Base-by-base conservation (phyloP, 2,329 filamentous ascomycete genomes). In the Pseudocercospora ulei region DNA sequence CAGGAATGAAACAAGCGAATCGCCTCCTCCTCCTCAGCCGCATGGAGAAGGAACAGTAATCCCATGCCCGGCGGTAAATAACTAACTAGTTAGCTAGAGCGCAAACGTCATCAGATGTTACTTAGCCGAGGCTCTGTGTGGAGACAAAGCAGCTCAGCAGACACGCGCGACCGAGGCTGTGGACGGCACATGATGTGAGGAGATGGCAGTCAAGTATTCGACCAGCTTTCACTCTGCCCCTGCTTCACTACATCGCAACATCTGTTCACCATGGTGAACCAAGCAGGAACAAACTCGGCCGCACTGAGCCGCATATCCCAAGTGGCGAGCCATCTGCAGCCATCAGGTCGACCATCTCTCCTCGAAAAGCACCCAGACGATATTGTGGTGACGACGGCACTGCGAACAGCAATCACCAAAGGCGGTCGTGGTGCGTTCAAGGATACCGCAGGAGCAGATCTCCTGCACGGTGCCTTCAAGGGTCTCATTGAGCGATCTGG, bases 371-470 rank as follows among this genome's bases (percentile, higher is more conserved):
- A 70, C 48, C 68, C 73, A 31, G 72, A 78, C 62, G 75, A 79
- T 58, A 76, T 96, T 51, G 90, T 98, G 56, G 78, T 98, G 47
- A 96, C 90, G 47, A 84, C 82, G 52, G 84, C 82, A 53, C 82
- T 95, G 57, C 85, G 90, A 56, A 93, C 85, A 9, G 76, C 90
- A 56, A 78, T 96, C 64, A 94, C 86, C 51, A 92, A 85, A 65
- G 88, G 86, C 53, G 86, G 87, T 56, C 87, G 86, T 66, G 90
- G 90, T 52, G 81, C 78, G 34, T 90, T 98, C 73, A 96, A 96
- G 70, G 90, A 96, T 66, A 96, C 90, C 5, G 72, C 76, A 39
- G 83, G 75, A 82, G 75, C 85, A 25, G 88, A 96, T 63, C 71
- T 96, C 47, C 78, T 96, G 56, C 77, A 78, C 35, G 85, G 84